These are phyloP conservation scores for Acanthamoeba triangularis DNA, from an alignment of 208 protist species.

Conservation along the genomic window DNA sequence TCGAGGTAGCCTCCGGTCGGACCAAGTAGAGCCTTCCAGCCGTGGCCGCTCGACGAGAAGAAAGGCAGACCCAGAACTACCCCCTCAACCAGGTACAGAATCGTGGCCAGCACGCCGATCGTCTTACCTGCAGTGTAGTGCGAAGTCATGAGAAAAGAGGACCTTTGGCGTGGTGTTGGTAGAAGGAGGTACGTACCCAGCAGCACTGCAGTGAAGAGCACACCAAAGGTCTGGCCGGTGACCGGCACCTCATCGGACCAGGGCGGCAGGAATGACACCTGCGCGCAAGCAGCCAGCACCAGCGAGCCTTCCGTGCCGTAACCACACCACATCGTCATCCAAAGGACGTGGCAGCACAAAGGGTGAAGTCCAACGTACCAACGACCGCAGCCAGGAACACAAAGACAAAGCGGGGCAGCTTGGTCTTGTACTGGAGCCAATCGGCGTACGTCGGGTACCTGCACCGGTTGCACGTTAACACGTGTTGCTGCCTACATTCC, in stretches of 20 bases:
- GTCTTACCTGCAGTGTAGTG: conserved; percentile 50
- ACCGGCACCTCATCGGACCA: conserved; percentile 43
- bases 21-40: neutral
- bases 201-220: conserved; percentile 15
- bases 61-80: conserved; percentile 3
- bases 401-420: conserved; percentile 51
- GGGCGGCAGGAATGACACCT: conserved; percentile 50
- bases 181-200: no score
- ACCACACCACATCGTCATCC: no score
- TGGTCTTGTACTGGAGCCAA: conserved; percentile 66
- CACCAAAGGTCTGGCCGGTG: conserved; percentile 68
- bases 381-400: conserved; percentile 54
- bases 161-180: no score
- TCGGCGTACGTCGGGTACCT: conserved; percentile 69
- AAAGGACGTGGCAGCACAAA: neutral
- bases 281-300: conserved; percentile 36
- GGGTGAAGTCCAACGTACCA: neutral
- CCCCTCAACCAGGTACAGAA: conserved; percentile 57
- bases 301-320: conserved; percentile 68
- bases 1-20: conserved; percentile 58
- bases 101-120: conserved; percentile 38
- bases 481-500: no score
- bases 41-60: neutral
- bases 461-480: no score
- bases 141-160: no score